phyloP scores from a whole-genome alignment of 2,329 filamentous ascomycete genomes.

The Trichoderma sp. region DNA sequence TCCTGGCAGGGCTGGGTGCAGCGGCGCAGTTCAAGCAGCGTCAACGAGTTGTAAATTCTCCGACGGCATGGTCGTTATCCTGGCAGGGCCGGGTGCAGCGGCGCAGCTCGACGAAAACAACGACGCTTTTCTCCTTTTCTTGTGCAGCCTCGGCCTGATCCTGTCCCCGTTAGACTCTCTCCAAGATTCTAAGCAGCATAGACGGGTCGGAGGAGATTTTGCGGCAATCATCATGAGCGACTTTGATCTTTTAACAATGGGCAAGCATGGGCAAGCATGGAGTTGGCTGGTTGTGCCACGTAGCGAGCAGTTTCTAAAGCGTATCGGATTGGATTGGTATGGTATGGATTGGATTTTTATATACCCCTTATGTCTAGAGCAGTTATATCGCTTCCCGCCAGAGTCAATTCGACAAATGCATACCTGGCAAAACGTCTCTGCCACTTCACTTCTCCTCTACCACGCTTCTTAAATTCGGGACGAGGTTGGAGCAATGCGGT shows the following conservation, averaged over 20 bases:
- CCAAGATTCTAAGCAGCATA: background rate
- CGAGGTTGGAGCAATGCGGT: too few species aligned
- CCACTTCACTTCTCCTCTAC: too few species aligned
- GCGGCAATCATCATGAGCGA: background rate
- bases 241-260: background rate
- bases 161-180: background rate
- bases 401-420: too few species aligned
- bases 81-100: conserved; percentile 22
- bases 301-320: too few species aligned
- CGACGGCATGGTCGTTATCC: conserved; percentile 18
- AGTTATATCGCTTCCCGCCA: too few species aligned
- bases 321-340: too few species aligned
- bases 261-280: too few species aligned
- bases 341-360: too few species aligned
- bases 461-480: too few species aligned
- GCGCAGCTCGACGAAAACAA: conserved; percentile 5
- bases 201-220: background rate
- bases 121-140: background rate
- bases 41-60: background rate
- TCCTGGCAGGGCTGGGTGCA: conserved; percentile 22
- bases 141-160: background rate
- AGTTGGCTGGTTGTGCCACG: too few species aligned
- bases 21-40: conserved; percentile 14
- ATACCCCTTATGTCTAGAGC: too few species aligned
- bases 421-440: too few species aligned